These are phyloP conservation scores for Sporodiniella umbellata DNA, from an alignment of 371 early-diverging fungal species.

Conservation along the genomic window DNA sequence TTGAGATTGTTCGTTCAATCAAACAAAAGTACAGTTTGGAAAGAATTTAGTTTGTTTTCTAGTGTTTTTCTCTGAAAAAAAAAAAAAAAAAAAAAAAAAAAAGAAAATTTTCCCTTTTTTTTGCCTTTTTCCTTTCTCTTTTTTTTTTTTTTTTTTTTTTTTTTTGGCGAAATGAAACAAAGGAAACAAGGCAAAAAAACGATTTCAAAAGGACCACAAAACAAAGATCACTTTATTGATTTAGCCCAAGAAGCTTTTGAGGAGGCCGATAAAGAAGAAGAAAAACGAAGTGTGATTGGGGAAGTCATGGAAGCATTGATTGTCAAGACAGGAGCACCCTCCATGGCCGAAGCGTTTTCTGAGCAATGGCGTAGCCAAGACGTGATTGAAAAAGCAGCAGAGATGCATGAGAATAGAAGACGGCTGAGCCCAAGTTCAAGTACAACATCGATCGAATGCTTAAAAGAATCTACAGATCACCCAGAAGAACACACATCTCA, in stretches of 20 bases:
- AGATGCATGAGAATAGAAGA: constrained; percentile 23
- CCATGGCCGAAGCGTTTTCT: constrained; percentile 40
- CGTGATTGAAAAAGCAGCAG: constrained; percentile 40
- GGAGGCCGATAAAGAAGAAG: constrained; percentile 43
- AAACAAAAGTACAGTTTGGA: too few relatives aligned
- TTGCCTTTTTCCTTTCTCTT: too few relatives aligned
- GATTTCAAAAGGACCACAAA: background rate
- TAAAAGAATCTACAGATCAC: constrained; percentile 12
- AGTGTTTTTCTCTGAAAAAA: too few relatives aligned
- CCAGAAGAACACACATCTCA: background rate
- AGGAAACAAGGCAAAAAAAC: background rate
- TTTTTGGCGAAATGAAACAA: background rate
- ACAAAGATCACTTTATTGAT: constrained; percentile 43
- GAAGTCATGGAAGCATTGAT: constrained; percentile 44
- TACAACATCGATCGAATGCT: background rate
- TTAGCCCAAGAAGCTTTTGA: constrained; percentile 47
- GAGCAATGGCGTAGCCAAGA: constrained; percentile 44
- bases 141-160: background rate
- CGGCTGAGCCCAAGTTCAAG: constrained; percentile 1
- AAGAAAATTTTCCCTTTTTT: too few relatives aligned
- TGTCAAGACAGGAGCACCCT: constrained; percentile 39
- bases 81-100: too few relatives aligned
- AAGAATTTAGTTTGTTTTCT: too few relatives aligned
- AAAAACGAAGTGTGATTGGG: constrained; percentile 39
- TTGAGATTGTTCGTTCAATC: too few relatives aligned